A percentile compares a stretch with the other conserved stretches of the same genome.
phyloP scores from a whole-genome alignment of 2,329 filamentous ascomycete species.

The Ophiostoma quercus region DNA sequence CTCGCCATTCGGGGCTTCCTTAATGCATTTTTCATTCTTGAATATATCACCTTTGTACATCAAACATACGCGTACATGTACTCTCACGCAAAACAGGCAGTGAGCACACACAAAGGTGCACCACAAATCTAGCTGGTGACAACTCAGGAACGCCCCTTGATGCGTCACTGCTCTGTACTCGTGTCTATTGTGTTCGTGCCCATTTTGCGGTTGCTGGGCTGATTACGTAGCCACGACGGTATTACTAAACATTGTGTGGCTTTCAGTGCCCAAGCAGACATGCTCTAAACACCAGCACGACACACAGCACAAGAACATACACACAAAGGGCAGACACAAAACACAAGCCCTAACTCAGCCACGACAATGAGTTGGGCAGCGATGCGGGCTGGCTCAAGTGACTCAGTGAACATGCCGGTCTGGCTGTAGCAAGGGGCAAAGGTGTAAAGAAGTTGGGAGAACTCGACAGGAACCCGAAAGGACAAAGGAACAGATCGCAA shows the following conservation, averaged over 20 bases:
- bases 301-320: too few relatives aligned
- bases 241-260: background rate
- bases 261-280: background rate
- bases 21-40: background rate
- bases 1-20: background rate
- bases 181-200: background rate
- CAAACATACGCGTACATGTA: background rate
- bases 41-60: background rate
- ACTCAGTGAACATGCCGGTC: conserved; percentile 29
- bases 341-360: background rate
- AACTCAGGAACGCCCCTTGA: background rate
- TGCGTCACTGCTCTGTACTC: too few relatives aligned
- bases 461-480: too few relatives aligned
- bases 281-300: background rate
- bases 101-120: background rate
- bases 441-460: background rate
- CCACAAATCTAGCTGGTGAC: background rate
- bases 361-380: conserved; percentile 13
- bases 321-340: background rate
- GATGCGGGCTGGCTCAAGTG: conserved; percentile 30
- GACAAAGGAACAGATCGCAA: background rate
- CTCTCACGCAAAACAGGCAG: background rate
- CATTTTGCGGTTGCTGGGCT: background rate
- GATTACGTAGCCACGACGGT: background rate
- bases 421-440: conserved; percentile 25